Evolutionary conservation across 495 filamentous ascomycete species (phyloP), one percentile per base, ranked within the genome.

Genomic region (Platismatia glauca): DNA sequence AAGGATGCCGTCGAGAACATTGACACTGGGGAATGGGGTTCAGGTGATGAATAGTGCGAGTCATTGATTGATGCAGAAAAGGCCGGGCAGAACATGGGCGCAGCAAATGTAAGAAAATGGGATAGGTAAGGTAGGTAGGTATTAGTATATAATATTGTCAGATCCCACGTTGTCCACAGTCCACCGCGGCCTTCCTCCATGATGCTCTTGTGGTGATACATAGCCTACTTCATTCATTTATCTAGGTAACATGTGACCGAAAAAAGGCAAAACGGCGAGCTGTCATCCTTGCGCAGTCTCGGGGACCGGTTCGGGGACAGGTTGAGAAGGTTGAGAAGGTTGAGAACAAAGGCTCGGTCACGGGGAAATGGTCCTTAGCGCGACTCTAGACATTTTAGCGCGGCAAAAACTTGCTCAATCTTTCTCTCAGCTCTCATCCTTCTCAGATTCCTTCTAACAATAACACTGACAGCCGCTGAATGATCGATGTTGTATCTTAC

Each of bases 361-460:
- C 34, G 9, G 9, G 9, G 34, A 35, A 4, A 35, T 35, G 5
- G 34, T 35, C 9, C 0, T 43, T 55, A 61, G 59, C 29, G 60
- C 35, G 20, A 41, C 50, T 18, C 60, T 62, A 56, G 33, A 7
- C 16, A 0, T 34, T 0, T 62, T 62, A 62, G 52, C 44, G 27
- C 39, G 29, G 29, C 39, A 34, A 27, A 64, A 64, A 64, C 57
- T 59, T 55, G 48, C 62, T 55, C 56, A 48, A 58, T 43, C n/a
- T 35, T 20, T 22, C 61, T 52, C 53, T 22, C 58, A 12, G 16
- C 13, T 8, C 9, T 24, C n/a, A 12, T 13, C 44, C n/a, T 22
- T 20, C 1, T 20, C 4, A 35, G 34, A 35, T 9, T 35, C 41
- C n/a, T n/a, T n/a, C n/a, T n/a, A n/a, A n/a, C n/a, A n/a, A n/a